These are phyloP conservation scores for Clavulina sp. DNA, from an alignment of 768 basidiomycete genomes.

Conservation along the genomic window DNA sequence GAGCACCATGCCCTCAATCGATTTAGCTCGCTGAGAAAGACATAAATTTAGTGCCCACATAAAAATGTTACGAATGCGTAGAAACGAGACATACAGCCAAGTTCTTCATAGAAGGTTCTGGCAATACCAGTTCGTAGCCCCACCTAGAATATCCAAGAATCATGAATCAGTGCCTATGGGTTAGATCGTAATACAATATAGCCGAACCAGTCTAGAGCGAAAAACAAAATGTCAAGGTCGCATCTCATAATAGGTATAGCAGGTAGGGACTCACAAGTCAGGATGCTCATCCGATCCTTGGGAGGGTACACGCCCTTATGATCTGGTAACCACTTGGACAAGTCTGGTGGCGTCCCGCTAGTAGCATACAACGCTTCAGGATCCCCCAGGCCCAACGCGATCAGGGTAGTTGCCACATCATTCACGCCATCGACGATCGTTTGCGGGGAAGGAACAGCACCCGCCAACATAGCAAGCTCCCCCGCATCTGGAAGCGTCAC, in stretches of 20 bases:
- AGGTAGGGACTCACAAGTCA: constrained; percentile 44
- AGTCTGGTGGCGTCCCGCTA: constrained; percentile 34
- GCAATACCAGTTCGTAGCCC: constrained; percentile 67
- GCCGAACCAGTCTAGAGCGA: constrained; percentile 40
- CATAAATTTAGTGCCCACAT: neutral
- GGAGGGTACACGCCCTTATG: constrained; percentile 56
- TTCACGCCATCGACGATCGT: constrained; percentile 50
- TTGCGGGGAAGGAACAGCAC: constrained; percentile 58
- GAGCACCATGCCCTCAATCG: constrained; percentile 43
- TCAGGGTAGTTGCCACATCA: constrained; percentile 56
- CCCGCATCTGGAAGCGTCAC: constrained; percentile 33
- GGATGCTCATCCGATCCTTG: constrained; percentile 53
- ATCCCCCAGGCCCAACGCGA: constrained; percentile 44
- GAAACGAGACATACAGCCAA: constrained; percentile 30
- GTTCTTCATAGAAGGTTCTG: constrained; percentile 45
- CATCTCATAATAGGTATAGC: neutral
- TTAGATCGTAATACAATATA: neutral
- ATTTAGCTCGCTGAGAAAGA: constrained; percentile 31
- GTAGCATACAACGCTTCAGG: neutral
- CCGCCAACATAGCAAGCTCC: constrained; percentile 45
- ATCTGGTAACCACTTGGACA: constrained; percentile 38
- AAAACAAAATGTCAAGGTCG: neutral
- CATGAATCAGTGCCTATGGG: neutral
- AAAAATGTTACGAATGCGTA: constrained; percentile 2
- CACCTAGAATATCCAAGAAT: constrained; percentile 26